Evolutionary conservation across 768 basidiomycete genomes (phyloP).

Genomic region (Phaeotremella fagi): DNA sequence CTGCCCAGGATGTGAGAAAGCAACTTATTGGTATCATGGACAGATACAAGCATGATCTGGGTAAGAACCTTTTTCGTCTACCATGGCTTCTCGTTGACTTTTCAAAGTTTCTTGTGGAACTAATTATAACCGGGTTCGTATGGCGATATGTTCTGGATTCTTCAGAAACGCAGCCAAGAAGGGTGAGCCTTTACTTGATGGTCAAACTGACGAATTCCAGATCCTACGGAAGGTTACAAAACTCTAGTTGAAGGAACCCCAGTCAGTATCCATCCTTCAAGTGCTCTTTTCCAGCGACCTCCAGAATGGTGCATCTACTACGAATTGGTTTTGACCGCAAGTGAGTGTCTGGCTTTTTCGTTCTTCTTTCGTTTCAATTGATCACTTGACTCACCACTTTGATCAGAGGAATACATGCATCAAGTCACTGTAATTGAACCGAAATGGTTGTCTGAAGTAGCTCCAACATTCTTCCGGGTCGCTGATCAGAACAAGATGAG

Average conservation of each 20-base stretch:
- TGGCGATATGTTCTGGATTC: constrained; percentile 94
- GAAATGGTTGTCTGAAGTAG: constrained; percentile 97
- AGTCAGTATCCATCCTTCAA: constrained; percentile 96
- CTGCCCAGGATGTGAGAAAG: constrained; percentile 96
- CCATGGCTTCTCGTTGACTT: constrained; percentile 50
- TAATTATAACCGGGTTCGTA: constrained; percentile 87
- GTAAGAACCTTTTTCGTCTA: too few species aligned
- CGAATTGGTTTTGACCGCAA: constrained; percentile 91
- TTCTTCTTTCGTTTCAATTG: too few species aligned
- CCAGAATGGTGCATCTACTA: constrained; percentile 73
- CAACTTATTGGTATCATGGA: constrained; percentile 99
- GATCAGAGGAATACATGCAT: constrained; percentile 46
- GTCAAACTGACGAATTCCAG: constrained; percentile 10
- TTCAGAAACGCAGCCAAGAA: constrained; percentile 99
- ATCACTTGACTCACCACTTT: too few species aligned
- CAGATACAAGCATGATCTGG: constrained; percentile 95
- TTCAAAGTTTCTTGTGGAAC: constrained; percentile 58
- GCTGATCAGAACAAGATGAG: constrained; percentile 92
- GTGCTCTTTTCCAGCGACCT: constrained; percentile 83
- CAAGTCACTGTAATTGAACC: constrained; percentile 85
- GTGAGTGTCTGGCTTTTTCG: too few species aligned
- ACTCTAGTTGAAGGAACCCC: constrained; percentile 60
- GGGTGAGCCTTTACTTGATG: constrained; percentile 47
- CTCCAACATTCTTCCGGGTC: constrained; percentile 97
- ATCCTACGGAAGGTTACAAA: constrained; percentile 87